Evolutionary conservation across 805 yeast genomes (phyloP), one percentile per base, ranked within the genome.

Genomic region (Kluyveromyces wickerhamii): DNA sequence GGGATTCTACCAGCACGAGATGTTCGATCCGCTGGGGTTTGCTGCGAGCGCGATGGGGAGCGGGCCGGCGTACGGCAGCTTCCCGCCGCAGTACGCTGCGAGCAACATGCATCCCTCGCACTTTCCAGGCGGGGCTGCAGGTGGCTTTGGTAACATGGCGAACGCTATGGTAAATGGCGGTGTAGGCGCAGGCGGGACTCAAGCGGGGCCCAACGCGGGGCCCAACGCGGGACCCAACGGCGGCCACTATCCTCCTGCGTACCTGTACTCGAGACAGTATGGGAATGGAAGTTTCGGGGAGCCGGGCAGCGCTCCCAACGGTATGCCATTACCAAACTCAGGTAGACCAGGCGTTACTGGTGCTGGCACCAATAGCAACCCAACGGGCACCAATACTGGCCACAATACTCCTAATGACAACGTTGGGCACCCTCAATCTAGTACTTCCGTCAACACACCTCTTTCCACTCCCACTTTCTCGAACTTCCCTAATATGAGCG

Each of bases 1-100:
- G 19, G 64, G 65, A 2, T 67, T 63, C 32, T 44, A 52, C 19
- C 56, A 51, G 35, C 54, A 52, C 38, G 58, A 53, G 25, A 49
- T 56, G 38, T 56, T 58, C 40, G 53, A 54, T 20, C 51, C 49
- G 1, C 36, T 42, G 29, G 28, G 39, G 31, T 30, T 48, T 17
- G 43, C 51, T 4, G 28, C 29, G 32, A 33, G 23, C 23, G 23
- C 11, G 23, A 9, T 11, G 23, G 23, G 23, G 11, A 21, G 9
- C 10, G 11, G 23, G 10, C 23, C 23, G 23, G 23, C 11, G 23
- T 21, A 21, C 54, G 46, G 37, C 59, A 57, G 22, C 37, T 43
- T 9, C 9, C 23, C 23, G 23, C 23, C 23, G 9, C 23, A 21
- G n/a, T n/a, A n/a, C n/a, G n/a, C n/a, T n/a, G n/a, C n/a, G n/a